phyloP scores from a whole-genome alignment of 176 grass and related monocot species.

The Avena atlantica region DNA sequence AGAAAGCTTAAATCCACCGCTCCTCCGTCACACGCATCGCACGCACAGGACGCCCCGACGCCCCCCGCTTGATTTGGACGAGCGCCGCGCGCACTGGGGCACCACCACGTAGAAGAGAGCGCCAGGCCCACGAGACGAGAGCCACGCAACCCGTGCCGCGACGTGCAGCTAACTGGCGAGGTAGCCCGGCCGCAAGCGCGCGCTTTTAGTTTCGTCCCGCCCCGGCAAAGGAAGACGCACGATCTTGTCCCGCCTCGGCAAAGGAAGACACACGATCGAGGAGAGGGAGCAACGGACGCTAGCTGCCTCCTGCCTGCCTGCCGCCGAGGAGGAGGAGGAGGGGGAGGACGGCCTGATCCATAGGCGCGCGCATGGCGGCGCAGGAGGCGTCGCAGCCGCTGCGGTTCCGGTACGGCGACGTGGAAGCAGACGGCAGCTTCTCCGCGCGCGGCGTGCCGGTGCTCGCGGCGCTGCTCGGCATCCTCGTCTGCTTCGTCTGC shows the following conservation, averaged over 20 bases:
- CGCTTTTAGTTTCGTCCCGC: background rate
- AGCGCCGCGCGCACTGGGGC: background rate
- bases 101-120: background rate
- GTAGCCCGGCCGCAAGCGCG: background rate
- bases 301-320: background rate
- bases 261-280: background rate
- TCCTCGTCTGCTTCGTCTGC: slow-evolving; percentile 51
- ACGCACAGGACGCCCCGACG: background rate
- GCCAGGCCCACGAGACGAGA: background rate
- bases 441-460: slow-evolving; percentile 32
- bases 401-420: slow-evolving; percentile 46
- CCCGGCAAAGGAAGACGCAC: background rate
- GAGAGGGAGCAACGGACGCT: background rate
- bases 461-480: slow-evolving; percentile 35
- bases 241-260: background rate
- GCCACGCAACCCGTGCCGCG: slow-evolving; percentile 31
- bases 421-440: slow-evolving; percentile 56
- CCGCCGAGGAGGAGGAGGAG: too few species aligned
- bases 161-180: slow-evolving; percentile 9
- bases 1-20: slow-evolving; percentile 3
- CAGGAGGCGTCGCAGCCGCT: slow-evolving; percentile 45
- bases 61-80: background rate
- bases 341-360: background rate
- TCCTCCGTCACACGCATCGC: background rate
- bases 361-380: slow-evolving; percentile 42